Evolutionary conservation across 176 grass and related monocot species (phyloP).

Genomic region (Paspalum notatum): DNA sequence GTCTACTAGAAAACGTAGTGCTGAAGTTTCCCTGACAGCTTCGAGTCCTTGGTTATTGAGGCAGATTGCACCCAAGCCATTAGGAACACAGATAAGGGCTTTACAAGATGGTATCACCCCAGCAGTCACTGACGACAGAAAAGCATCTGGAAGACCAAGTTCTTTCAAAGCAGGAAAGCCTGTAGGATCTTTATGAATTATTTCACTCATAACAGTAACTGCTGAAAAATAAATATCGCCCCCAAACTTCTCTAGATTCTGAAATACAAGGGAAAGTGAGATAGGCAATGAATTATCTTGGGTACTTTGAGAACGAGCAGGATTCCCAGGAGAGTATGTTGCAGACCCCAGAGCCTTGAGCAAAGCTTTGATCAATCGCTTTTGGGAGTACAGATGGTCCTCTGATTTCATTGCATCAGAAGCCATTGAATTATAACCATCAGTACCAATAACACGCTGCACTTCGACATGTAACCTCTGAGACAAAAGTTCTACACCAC

Average conservation of each 20-base stretch:
- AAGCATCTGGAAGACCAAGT: conserved; percentile 87
- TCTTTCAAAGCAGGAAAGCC: conserved; percentile 88
- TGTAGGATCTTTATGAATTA: conserved; percentile 98
- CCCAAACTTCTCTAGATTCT: conserved; percentile 84
- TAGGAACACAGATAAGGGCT: conserved; percentile 90
- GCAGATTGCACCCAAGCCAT: conserved; percentile 96
- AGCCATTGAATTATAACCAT: conserved; percentile 58
- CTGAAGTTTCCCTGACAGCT: conserved; percentile 83
- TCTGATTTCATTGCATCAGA: conserved; percentile 69
- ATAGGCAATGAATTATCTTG: conserved; percentile 81
- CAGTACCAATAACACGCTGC: conserved; percentile 74
- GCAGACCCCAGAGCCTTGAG: conserved; percentile 93
- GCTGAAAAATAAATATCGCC: conserved; percentile 98
- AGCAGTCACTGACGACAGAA: conserved; percentile 78
- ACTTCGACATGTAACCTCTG: conserved; percentile 88
- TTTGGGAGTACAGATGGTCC: conserved; percentile 81
- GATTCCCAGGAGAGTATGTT: conserved; percentile 91
- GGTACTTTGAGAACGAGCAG: conserved; percentile 66
- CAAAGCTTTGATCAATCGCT: conserved; percentile 89
- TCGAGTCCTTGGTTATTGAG: conserved; percentile 90
- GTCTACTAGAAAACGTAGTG: conserved; percentile 78
- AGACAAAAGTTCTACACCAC: conserved; percentile 84
- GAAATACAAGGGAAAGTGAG: conserved; percentile 93
- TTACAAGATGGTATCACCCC: conserved; percentile 88
- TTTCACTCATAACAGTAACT: conserved; percentile 98